Conservation (phyloP, 2,329 filamentous ascomycete species). For the Trichoderma breve region DNA sequence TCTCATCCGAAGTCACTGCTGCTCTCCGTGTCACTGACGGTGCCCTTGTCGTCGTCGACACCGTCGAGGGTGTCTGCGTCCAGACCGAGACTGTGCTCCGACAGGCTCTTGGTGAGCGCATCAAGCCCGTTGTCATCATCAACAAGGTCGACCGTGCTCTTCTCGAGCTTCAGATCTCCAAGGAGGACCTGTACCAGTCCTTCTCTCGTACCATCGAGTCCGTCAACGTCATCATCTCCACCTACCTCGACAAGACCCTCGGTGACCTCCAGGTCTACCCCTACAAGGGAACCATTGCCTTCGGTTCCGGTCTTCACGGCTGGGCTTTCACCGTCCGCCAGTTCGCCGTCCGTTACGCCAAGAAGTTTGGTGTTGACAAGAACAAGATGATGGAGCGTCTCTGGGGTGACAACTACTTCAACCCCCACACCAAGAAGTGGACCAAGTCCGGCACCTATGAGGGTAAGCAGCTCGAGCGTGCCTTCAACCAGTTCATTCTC, state of each 20-base stretch:
- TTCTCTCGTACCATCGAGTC: slow-evolving; percentile 99
- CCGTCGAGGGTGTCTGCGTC: slow-evolving; percentile 99
- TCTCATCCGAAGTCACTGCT: slow-evolving; percentile 99
- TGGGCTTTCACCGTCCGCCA: slow-evolving; percentile 99
- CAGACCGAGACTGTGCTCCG: slow-evolving; percentile 99
- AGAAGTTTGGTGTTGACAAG: slow-evolving; percentile 99
- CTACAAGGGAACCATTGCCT: slow-evolving; percentile 94
- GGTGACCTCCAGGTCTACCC: slow-evolving; percentile 99
- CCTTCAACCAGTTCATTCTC: slow-evolving; percentile 99
- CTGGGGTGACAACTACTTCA: slow-evolving; percentile 99
- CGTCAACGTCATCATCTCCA: slow-evolving; percentile 99
- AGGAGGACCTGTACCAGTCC: slow-evolving; percentile 99
- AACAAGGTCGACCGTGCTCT: slow-evolving; percentile 99
- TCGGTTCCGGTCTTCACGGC: slow-evolving; percentile 99
- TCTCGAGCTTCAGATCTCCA: slow-evolving; percentile 95
- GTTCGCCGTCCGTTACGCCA: slow-evolving; percentile 93
- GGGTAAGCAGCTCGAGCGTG: slow-evolving; percentile 90
- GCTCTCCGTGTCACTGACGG: slow-evolving; percentile 99
- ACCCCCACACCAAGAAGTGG: slow-evolving; percentile 99
- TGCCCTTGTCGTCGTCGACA: slow-evolving; percentile 99
- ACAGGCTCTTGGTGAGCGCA: slow-evolving; percentile 98
- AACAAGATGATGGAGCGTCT: slow-evolving; percentile 99
- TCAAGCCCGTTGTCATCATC: slow-evolving; percentile 99
- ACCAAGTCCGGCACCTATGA: slow-evolving; percentile 81
- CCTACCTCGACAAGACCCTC: slow-evolving; percentile 94